Conservation (phyloP, 2,329 filamentous ascomycete species). For the Phaeosphaeriaceae sp. region DNA sequence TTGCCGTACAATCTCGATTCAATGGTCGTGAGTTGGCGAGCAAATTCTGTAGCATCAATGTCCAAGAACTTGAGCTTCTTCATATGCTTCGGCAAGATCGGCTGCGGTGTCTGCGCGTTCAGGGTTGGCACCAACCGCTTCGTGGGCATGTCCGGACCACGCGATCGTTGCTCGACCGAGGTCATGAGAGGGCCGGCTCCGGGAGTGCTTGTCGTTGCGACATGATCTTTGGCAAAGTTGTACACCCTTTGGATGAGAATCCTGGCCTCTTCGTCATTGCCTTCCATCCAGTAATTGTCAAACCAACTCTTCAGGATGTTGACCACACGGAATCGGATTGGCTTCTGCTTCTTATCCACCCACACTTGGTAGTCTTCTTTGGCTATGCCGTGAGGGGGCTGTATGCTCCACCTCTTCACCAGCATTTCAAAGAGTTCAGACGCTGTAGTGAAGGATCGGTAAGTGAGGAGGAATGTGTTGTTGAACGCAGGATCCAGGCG, state of each 20-base stretch:
- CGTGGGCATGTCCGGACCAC: slow-evolving; percentile 84
- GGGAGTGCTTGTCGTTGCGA: slow-evolving; percentile 92
- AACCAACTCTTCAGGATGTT: slow-evolving; percentile 99
- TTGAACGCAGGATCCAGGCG: slow-evolving; percentile 95
- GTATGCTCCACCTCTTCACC: slow-evolving; percentile 89
- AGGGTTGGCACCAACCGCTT: slow-evolving; percentile 88
- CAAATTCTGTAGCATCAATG: slow-evolving; percentile 94
- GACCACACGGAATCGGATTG: slow-evolving; percentile 93
- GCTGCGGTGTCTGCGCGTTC: slow-evolving; percentile 79
- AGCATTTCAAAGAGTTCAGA: slow-evolving; percentile 91
- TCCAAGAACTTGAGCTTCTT: slow-evolving; percentile 99
- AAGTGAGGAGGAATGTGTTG: slow-evolving; percentile 96
- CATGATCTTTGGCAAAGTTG: slow-evolving; percentile 87
- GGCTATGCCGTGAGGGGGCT: slow-evolving; percentile 83
- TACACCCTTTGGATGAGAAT: slow-evolving; percentile 88
- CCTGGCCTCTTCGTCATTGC: slow-evolving; percentile 81
- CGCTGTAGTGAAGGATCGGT: slow-evolving; percentile 91
- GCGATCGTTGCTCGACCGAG: slow-evolving; percentile 85
- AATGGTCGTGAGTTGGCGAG: slow-evolving; percentile 95
- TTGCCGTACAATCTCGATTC: slow-evolving; percentile 94
- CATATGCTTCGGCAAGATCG: slow-evolving; percentile 98
- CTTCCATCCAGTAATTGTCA: slow-evolving; percentile 99
- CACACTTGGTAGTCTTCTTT: slow-evolving; percentile 81
- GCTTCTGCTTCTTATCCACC: slow-evolving; percentile 94
- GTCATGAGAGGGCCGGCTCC: slow-evolving; percentile 85